Conservation (phyloP, 2,329 filamentous ascomycete species). For the Venturia pyrina region DNA sequence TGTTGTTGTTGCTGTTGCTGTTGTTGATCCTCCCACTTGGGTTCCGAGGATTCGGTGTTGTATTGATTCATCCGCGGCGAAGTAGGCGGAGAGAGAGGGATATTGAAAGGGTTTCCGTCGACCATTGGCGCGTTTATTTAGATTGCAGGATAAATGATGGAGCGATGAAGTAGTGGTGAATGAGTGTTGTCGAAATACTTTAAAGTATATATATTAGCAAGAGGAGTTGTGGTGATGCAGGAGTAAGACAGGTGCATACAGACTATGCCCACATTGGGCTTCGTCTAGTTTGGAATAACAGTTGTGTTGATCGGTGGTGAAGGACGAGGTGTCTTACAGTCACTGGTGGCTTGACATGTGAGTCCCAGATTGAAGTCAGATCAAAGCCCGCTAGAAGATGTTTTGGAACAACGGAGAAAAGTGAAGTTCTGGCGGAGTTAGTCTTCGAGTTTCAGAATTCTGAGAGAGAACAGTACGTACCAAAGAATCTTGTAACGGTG, state of each 20-base stretch:
- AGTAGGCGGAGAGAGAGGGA: slow-evolving; percentile 39
- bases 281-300: not conserved
- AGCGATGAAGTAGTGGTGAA: not conserved
- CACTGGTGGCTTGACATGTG: slow-evolving; percentile 1
- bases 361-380: not conserved
- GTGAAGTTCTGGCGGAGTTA: not conserved
- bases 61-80: slow-evolving; percentile 42
- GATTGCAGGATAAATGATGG: not conserved
- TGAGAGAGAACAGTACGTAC: not conserved
- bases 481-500: not conserved
- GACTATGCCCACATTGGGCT: not conserved
- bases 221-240: not conserved
- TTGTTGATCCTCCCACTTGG: slow-evolving; percentile 32
- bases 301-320: not conserved
- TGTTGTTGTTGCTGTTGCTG: slow-evolving; percentile 23
- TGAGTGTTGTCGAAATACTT: slow-evolving; percentile 3
- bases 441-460: not conserved
- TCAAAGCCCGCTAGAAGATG: not conserved
- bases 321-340: not conserved
- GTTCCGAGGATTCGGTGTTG: slow-evolving; percentile 31
- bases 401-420: not conserved
- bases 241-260: not conserved
- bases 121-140: slow-evolving; percentile 24
- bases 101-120: slow-evolving; percentile 32
- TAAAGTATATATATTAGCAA: not conserved